A percentile compares a stretch with the other conserved stretches of the same genome.
Conservation (phyloP, 1,284 basidiomycete genomes). For the Tranzscheliella williamsii region DNA sequence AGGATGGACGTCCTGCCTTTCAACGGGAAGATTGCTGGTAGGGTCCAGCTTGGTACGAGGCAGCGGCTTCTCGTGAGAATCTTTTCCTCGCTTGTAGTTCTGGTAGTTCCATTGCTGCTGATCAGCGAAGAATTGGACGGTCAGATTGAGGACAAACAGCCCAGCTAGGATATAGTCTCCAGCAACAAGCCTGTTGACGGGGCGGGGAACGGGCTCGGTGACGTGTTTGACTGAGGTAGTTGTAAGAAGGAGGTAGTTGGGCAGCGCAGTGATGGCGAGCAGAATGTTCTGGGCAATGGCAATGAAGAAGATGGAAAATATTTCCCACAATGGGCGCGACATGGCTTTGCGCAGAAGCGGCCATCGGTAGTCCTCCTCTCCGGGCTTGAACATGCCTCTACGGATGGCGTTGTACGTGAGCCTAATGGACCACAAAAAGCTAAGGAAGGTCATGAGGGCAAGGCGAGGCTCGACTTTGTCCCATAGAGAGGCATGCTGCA, state of each 20-base stretch:
- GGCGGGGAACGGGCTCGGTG: conserved; percentile 62
- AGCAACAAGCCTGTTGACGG: conserved; percentile 64
- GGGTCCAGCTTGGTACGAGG: conserved; percentile 16
- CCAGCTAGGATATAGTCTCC: conserved; percentile 73
- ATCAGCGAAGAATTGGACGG: conserved; percentile 79
- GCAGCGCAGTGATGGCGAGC: conserved; percentile 66
- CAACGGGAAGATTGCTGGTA: conserved; percentile 15
- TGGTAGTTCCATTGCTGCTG: conserved; percentile 85
- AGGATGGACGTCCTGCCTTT: conserved; percentile 14
- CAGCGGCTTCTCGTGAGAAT: conserved; percentile 28
- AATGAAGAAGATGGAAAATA: conserved; percentile 81
- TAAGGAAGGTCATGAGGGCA: conserved; percentile 60
- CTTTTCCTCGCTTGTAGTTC: conserved; percentile 71
- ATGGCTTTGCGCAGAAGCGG: conserved; percentile 73
- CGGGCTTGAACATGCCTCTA: conserved; percentile 75
- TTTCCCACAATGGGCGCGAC: conserved; percentile 73
- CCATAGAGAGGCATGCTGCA: conserved; percentile 26
- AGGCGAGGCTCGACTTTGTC: conserved; percentile 57
- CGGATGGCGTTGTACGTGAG: conserved; percentile 82
- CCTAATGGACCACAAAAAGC: conserved; percentile 63
- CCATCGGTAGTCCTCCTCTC: conserved; percentile 92
- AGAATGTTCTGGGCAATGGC: conserved; percentile 78
- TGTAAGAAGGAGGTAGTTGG: conserved; percentile 67
- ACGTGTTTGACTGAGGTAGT: conserved; percentile 51
- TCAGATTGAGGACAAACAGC: conserved; percentile 69